phyloP scores from a whole-genome alignment of 164 flowering plant species.

The Nymphaea colorata region DNA sequence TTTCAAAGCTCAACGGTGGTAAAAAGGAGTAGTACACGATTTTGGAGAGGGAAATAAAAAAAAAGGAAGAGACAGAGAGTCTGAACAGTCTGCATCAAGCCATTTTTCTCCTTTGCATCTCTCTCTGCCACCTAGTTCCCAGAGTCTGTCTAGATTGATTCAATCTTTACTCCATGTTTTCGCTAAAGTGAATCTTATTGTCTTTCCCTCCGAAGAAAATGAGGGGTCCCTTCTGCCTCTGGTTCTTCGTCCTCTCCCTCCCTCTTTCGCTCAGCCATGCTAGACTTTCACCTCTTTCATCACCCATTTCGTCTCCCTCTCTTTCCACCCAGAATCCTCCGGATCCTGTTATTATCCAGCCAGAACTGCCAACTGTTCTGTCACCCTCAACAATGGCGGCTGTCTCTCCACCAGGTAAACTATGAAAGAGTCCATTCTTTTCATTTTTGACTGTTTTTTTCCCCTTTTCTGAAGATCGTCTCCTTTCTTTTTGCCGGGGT shows the following conservation, averaged over 20 bases:
- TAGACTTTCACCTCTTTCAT: conserved; percentile 12
- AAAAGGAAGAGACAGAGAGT: conserved; percentile 5
- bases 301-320: conserved; percentile 14
- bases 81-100: neutral
- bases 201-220: neutral
- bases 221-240: conserved; percentile 8
- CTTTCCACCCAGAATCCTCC: conserved; percentile 5
- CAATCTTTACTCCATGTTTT: neutral
- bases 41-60: neutral
- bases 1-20: neutral
- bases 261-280: conserved; percentile 9
- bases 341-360: neutral
- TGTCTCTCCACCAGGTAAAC: conserved; percentile 35
- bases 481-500: neutral
- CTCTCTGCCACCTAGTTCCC: neutral
- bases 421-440: neutral
- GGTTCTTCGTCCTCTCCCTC: conserved; percentile 7
- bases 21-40: neutral
- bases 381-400: conserved; percentile 22
- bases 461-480: neutral
- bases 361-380: conserved; percentile 17
- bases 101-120: conserved; percentile 2
- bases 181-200: neutral
- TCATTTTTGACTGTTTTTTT: neutral
- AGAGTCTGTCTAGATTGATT: neutral